These are phyloP conservation scores for Metschnikowia reukaufii DNA, from an alignment of 805 yeast species.

Conservation along the genomic window DNA sequence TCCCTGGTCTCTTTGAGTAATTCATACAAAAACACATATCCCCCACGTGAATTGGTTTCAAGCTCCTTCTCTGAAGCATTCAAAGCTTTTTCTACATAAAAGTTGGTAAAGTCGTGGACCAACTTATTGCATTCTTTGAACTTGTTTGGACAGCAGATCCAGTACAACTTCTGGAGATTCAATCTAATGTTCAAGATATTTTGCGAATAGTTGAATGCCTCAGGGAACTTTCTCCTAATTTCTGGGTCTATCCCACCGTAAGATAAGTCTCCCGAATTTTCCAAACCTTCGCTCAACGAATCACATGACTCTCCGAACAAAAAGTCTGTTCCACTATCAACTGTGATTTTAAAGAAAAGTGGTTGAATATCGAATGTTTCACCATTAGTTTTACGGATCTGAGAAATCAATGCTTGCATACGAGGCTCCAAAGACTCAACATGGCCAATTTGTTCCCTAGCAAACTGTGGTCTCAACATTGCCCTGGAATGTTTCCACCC, in stretches of 20 bases:
- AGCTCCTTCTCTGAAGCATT: constrained; percentile 30
- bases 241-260: constrained; percentile 11
- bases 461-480: constrained; percentile 30
- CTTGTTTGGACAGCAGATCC: constrained; percentile 10
- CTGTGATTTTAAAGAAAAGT: constrained; percentile 19
- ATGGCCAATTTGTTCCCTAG: constrained; percentile 29
- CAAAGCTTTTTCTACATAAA: constrained; percentile 41
- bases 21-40: constrained; percentile 49
- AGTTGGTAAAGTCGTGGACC: constrained; percentile 23
- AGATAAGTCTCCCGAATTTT: not conserved
- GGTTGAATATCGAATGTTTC: constrained; percentile 17
- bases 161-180: constrained; percentile 17
- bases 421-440: constrained; percentile 28
- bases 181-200: constrained; percentile 13
- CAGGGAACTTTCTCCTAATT: constrained; percentile 13
- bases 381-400: constrained; percentile 15
- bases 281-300: constrained; percentile 16
- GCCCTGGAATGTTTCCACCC: constrained; percentile 32
- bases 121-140: constrained; percentile 16
- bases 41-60: constrained; percentile 31
- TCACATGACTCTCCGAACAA: constrained; percentile 21
- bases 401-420: constrained; percentile 20
- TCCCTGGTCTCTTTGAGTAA: constrained; percentile 50
- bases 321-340: constrained; percentile 21
- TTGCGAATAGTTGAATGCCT: constrained; percentile 19